Conservation (phyloP, 148 eudicot genomes). For the Camellia sinensis region DNA sequence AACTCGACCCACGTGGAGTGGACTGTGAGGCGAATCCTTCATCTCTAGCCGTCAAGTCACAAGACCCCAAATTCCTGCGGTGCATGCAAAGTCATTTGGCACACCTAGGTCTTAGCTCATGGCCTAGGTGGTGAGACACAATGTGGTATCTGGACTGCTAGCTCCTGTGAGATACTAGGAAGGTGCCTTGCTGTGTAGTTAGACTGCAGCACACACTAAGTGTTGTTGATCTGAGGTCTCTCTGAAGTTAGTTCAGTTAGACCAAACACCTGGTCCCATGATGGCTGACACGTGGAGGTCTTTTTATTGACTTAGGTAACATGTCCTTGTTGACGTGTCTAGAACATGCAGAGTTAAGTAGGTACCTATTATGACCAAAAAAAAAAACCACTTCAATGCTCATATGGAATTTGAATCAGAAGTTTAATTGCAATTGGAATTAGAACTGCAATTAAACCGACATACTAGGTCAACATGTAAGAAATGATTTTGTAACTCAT, state of each 20-base stretch:
- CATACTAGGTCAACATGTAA: not conserved
- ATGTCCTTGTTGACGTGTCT: not conserved
- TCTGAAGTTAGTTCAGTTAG: not conserved
- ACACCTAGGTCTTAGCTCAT: not conserved
- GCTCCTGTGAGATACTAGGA: not conserved
- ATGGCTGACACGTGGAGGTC: not conserved
- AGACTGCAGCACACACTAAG: not conserved
- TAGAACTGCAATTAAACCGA: too few relatives aligned
- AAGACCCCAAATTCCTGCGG: not conserved
- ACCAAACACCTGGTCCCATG: not conserved
- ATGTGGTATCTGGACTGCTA: not conserved
- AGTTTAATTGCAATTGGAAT: not conserved
- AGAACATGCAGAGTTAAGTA: not conserved
- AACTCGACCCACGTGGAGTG: too few relatives aligned
- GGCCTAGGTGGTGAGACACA: not conserved
- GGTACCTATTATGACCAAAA: too few relatives aligned
- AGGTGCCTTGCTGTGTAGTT: not conserved
- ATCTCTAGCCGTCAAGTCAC: not conserved
- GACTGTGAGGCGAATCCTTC: not conserved
- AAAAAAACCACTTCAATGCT: conserved; percentile 4
- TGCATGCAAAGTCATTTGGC: not conserved
- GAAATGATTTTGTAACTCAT: not conserved
- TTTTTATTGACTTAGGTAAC: not conserved
- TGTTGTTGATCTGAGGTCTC: not conserved
- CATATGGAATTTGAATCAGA: not conserved